Base-by-base conservation (phyloP, 1,139 yeast species). In the Blastobotrys proliferans region DNA sequence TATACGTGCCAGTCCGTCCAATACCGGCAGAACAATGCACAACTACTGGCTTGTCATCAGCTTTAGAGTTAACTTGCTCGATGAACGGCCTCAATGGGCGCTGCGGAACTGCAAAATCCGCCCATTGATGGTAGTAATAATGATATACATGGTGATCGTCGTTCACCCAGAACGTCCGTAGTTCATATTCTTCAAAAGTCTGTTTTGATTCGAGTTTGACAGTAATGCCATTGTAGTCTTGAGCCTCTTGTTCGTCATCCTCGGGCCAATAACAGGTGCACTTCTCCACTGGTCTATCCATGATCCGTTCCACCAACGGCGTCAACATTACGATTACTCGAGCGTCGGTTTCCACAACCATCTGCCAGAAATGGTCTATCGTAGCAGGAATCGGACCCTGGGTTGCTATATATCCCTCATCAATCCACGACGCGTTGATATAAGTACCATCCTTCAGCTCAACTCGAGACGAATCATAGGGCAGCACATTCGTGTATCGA, bases 1-100 rank as follows among this genome's bases (percentile, higher is more conserved):
- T 77, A 55, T 79, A 84, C 0, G 94, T 83, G 1, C 94, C 94
- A 0, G 94, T 79, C 46, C 94, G 67, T 4, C 94, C 94, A 17
- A 85, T 88, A 0, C 94, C 94, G 0, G 94, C 94, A 1, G 92
- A 82, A 55, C 94, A 84, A 58, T 84, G 94, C 1, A 83, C 81
- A 16, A 75, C 57, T 19, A 72, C 51, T 3, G 77, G 77, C 1
- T 51, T 49, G 11, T 55, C 53, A 44, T 52, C 52, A 8, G 26
- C 51, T 22, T 56, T 45, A 14, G 52, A 46, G 49, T 66, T 62
- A 4, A 62, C 67, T 6, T 50, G 41, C 20, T 56, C 49, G 21
- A 66, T 60, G 14, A 69, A 55, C n/a, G 59, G 50, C 17, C 64
- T 48, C 40, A 44, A 16, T 2, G 42, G 27, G 3, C 60, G 60